Conservation (phyloP, 2,329 filamentous ascomycete genomes). For the Penicillium sp. region DNA sequence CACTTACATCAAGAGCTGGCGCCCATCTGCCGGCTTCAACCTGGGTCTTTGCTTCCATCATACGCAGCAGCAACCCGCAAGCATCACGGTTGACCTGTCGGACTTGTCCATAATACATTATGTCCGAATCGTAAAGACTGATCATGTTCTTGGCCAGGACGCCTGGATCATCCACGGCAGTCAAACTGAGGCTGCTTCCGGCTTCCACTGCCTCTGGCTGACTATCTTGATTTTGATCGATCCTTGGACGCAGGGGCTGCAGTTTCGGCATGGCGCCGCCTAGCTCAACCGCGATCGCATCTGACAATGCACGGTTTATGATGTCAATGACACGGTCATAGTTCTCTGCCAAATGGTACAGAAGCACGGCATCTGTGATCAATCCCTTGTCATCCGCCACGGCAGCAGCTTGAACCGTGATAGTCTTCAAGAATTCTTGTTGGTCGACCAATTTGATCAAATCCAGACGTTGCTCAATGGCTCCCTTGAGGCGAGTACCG, state of each 20-base stretch:
- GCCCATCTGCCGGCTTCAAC: conserved; percentile 60
- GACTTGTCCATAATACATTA: conserved; percentile 61
- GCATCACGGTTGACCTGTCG: conserved; percentile 57
- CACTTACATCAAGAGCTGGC: conserved; percentile 63
- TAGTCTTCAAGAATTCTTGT: conserved; percentile 82
- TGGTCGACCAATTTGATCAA: conserved; percentile 78
- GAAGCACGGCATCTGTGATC: conserved; percentile 85
- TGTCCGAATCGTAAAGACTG: conserved; percentile 59
- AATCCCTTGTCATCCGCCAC: conserved; percentile 93
- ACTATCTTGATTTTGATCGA: conserved; percentile 26
- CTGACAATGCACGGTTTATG: conserved; percentile 83
- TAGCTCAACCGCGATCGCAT: conserved; percentile 81
- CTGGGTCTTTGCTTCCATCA: conserved; percentile 59
- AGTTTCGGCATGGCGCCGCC: conserved; percentile 76
- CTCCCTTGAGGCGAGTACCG: conserved; percentile 78
- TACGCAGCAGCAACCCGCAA: conserved; percentile 57
- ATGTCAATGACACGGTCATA: conserved; percentile 92
- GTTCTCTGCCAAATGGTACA: conserved; percentile 92
- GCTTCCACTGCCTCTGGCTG: conserved; percentile 38
- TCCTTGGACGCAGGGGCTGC: conserved; percentile 74
- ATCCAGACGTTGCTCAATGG: conserved; percentile 79
- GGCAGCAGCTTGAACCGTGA: conserved; percentile 86
- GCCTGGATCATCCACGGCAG: conserved; percentile 65
- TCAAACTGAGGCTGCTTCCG: conserved; percentile 57
- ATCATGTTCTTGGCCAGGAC: conserved; percentile 63